These are phyloP conservation scores for Erodium moschatum DNA, from an alignment of 441 rosid species.

Conservation along the genomic window DNA sequence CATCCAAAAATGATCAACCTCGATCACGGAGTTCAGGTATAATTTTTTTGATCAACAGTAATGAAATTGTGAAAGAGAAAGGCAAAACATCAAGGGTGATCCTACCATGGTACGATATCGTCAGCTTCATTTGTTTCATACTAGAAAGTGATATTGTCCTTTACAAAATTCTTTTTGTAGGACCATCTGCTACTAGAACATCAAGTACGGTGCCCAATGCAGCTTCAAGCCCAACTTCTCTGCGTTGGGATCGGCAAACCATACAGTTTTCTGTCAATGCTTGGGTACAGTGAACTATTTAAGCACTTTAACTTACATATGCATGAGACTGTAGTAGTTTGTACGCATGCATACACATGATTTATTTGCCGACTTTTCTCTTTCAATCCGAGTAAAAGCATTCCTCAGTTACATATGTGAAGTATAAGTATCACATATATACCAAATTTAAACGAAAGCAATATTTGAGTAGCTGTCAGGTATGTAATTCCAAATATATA, in stretches of 20 bases:
- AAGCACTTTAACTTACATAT: background rate
- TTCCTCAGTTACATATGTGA: background rate
- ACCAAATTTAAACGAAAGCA: background rate
- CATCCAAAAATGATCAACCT: slow-evolving; percentile 38
- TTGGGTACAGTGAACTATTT: slow-evolving; percentile 48
- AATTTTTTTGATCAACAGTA: slow-evolving; percentile 2
- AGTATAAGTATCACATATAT: background rate
- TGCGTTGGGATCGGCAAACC: slow-evolving; percentile 82
- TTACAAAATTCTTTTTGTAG: slow-evolving; percentile 30
- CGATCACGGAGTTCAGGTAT: slow-evolving; percentile 56
- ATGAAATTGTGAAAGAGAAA: slow-evolving; percentile 3
- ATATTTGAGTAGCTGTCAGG: background rate
- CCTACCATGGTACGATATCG: background rate
- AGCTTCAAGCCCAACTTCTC: slow-evolving; percentile 44
- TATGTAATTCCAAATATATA: too few species aligned
- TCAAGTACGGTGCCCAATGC: slow-evolving; percentile 51
- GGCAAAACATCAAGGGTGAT: background rate
- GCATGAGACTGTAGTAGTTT: background rate
- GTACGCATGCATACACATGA: background rate
- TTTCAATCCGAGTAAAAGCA: background rate
- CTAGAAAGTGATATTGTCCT: background rate
- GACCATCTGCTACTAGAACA: slow-evolving; percentile 49
- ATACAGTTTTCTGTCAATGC: slow-evolving; percentile 94
- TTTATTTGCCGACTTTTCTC: background rate
- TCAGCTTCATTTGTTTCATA: slow-evolving; percentile 11